Evolutionary conservation across 2,329 filamentous ascomycete genomes (phyloP), one percentile per base, ranked within the genome.

Genomic region (Pseudogymnoascus sp.): DNA sequence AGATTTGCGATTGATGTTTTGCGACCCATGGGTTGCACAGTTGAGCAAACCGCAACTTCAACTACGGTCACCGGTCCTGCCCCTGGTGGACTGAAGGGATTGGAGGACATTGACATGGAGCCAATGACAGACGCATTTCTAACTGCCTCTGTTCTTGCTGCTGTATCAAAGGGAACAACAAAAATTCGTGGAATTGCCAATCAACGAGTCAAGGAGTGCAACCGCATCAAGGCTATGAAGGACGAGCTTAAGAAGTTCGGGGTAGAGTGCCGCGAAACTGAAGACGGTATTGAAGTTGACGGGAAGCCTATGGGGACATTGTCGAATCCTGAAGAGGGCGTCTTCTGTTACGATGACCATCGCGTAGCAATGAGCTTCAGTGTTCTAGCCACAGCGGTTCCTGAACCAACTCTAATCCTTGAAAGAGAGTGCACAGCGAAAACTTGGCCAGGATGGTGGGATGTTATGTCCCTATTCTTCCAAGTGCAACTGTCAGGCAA

Each of bases 371-470:
- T 99, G 92, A 97, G 93, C 75, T 96, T 99, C 75, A 94, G 92
- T 66, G 92, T 99, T 5, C 79, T 99, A 13, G 85, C 91, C 10
- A 77, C 90, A 15, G 83, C 87, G 31, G 82, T 88, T 0, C 87
- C 89, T 1, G 75, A 83, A 6, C 82, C 90, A 0, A 88, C 91
- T 0, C 76, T 96, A 13, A 85, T 99, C 59, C 82, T 90, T 1
- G 94, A 99, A 73, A 88, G 92, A 63, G 92, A 96, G 70, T 99
- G 94, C 72, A 90, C 91, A 2, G 92, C 89, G 40, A 99, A 99
- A 80, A 99, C 94, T 2, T 99, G 94, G 94, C 94, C 94, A 0
- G 94, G 93, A 8, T 99, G 94, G 91, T 99, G 94, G 94, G 94
- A 99, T 74, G 85, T 87, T 15, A 76, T 97, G 61, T 86, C 87